Evolutionary conservation across 805 yeast genomes (phyloP), one percentile per base, ranked within the genome.

Genomic region (Diddensiella transvaalensis): DNA sequence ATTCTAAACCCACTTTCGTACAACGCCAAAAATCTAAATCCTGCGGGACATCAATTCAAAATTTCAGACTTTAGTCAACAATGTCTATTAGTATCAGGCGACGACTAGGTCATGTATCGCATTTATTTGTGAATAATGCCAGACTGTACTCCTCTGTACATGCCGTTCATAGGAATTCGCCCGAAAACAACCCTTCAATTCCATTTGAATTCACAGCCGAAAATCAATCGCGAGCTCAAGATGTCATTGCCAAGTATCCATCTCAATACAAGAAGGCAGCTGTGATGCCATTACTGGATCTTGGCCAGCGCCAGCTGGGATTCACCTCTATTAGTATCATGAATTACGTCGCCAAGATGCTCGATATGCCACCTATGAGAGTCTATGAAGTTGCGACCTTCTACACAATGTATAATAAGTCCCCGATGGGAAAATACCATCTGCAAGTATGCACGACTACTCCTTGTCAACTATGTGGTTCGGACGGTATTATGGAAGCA

Each of bases 351-450:
- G 96, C 95, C 46, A 80, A 83, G 67, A 60, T 83, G 62, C 75
- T 86, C 60, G 91, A 85, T 60, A 84, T 87, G 82, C 96, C 96
- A 24, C 95, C 95, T 51, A 87, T 87, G 96, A 79, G 96, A 70
- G 96, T 87, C 24, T 87, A 87, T 67, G 95, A 87, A 67, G 96
- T 87, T 55, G 96, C 96, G 26, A 85, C 95, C 37, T 87, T 87
- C 72, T 87, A 87, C 71, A 87, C 96, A 58, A 87, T 87, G 96
- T 87, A 82, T 73, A 85, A 85, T 71, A 79, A 93, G 66, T 74
- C 77, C 55, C 95, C 95, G 43, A 81, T 87, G 78, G 95, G 95
- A 51, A 85, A 86, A 63, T 85, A 78, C 65, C 85, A 85, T 64
- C 70, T 87, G 47, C 95, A 87, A 66, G 83, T 87, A 36, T 87